Base-by-base conservation (phyloP, 257 asterid species). In the Pogostemon cablin region DNA sequence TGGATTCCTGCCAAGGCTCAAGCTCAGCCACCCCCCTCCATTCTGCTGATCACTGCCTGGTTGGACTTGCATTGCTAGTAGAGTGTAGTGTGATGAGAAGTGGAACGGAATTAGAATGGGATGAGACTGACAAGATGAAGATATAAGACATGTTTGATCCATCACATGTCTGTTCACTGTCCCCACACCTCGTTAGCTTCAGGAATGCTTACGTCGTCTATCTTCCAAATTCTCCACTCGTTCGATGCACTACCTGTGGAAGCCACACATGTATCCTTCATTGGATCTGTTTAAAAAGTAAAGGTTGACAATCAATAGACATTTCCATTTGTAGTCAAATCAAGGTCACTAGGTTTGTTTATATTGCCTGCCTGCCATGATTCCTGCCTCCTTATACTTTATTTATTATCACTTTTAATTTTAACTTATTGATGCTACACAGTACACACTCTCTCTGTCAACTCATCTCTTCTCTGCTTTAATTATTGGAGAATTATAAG, bases 151-250 rank as follows among this genome's bases (percentile, higher is more conserved):
- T 72, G 47, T 43, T 62, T 17, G 65, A 73, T 48, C 46, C 71
- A 71, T 76, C 60, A 12, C 68, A 42, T 60, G 68, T 80, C 62
- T 69, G 74, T 75, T 79, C 67, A 68, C 52, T 69, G 85, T 63
- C 81, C 91, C 87, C 80, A 72, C 88, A 11, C 50, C 65, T 12
- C 39, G 38, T 50, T 65, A 66, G 67, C 32, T 25, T 25, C 32
- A 25, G 32, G 63, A 82, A 77, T 65, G 81, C 79, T 75, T 74
- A 61, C 68, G 65, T 82, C 87, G 86, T 67, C 69, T 72, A 75
- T 77, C 74, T 56, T 77, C 69, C 68, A 70, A 77, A 81, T 85
- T 81, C 85, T 78, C 83, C 83, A 80, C 85, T 74, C 77, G 69
- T 52, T 57, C 32, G 32, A 25, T 25, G 32, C 32, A 25, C 32